Conservation (phyloP, 768 basidiomycete genomes). For the Terana coerulea region DNA sequence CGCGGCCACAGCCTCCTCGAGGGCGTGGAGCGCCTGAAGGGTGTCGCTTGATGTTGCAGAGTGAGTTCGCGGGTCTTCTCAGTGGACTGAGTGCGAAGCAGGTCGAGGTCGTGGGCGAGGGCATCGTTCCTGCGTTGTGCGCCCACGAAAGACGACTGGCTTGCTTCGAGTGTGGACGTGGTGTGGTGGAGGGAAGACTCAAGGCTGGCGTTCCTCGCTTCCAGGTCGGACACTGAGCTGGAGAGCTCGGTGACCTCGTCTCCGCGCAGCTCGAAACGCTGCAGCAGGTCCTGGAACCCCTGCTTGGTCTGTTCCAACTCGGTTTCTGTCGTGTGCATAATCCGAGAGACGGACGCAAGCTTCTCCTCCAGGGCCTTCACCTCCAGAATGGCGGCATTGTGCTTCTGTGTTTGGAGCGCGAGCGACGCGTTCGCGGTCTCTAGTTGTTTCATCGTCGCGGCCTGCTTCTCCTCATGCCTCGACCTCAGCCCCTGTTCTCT, state of each 20-base stretch:
- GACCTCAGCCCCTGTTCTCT: background rate
- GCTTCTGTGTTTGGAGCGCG: background rate
- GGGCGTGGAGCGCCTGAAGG: constrained; percentile 1
- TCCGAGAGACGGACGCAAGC: background rate
- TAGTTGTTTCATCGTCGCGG: background rate
- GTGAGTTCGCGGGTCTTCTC: constrained; percentile 2
- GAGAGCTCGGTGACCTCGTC: background rate
- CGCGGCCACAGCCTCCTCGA: background rate
- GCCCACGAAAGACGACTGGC: background rate
- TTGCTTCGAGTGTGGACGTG: background rate
- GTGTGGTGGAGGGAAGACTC: background rate
- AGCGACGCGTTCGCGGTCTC: background rate
- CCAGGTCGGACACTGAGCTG: background rate
- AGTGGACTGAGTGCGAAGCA: background rate
- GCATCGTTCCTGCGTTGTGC: background rate
- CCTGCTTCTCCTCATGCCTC: background rate
- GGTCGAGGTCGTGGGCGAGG: background rate
- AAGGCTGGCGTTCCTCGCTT: background rate
- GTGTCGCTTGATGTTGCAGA: background rate
- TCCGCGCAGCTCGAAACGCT: background rate
- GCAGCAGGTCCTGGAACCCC: background rate
- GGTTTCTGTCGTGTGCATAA: background rate
- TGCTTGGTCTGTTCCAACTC: background rate
- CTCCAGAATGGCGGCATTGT: background rate
- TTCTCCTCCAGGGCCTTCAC: background rate